Evolutionary conservation across 1,284 basidiomycete genomes (phyloP).

Genomic region (Ustilago curta): DNA sequence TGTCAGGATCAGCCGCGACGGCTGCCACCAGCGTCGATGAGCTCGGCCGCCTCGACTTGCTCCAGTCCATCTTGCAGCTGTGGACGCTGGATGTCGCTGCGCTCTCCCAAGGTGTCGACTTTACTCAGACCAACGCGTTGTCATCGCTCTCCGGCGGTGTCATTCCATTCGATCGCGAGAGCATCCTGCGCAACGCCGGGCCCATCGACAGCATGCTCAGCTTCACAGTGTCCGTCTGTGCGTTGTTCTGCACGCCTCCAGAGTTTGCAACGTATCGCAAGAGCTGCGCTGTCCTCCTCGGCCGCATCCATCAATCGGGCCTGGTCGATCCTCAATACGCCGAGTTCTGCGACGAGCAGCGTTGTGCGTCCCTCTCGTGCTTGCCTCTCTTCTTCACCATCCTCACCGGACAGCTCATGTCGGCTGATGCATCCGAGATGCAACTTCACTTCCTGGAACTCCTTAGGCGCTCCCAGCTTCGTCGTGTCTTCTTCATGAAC

Average conservation of each 20-base stretch:
- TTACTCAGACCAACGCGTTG: conserved; percentile 12
- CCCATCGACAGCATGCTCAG: conserved; percentile 49
- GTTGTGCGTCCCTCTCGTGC: conserved; percentile 32
- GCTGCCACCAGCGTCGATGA: conserved; percentile 50
- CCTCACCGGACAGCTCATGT: conserved; percentile 49
- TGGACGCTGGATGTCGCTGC: conserved; percentile 56
- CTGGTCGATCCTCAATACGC: conserved; percentile 18
- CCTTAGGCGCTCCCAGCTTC: conserved; percentile 32
- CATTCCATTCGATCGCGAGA: conserved; percentile 36
- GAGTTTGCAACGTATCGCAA: conserved; percentile 36
- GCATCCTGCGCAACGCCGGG: conserved; percentile 37
- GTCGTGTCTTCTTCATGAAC: conserved; percentile 36
- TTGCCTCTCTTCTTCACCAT: conserved; percentile 43
- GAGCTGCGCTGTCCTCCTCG: conserved; percentile 21
- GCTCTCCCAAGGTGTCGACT: conserved; percentile 40
- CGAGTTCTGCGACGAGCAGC: conserved; percentile 31
- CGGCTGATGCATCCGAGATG: conserved; percentile 30
- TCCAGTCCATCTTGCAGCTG: conserved; percentile 59
- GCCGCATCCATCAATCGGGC: conserved; percentile 25
- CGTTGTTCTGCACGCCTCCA: conserved; percentile 34
- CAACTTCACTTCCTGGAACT: conserved; percentile 56
- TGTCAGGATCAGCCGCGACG: conserved; percentile 28
- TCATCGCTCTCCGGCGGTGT: conserved; percentile 22
- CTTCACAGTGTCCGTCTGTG: conserved; percentile 31
- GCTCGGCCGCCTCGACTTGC: conserved; percentile 45